Evolutionary conservation across 2,329 filamentous ascomycete genomes (phyloP), one percentile per base, ranked within the genome.

Genomic region (Sarocladiaceae sp.): DNA sequence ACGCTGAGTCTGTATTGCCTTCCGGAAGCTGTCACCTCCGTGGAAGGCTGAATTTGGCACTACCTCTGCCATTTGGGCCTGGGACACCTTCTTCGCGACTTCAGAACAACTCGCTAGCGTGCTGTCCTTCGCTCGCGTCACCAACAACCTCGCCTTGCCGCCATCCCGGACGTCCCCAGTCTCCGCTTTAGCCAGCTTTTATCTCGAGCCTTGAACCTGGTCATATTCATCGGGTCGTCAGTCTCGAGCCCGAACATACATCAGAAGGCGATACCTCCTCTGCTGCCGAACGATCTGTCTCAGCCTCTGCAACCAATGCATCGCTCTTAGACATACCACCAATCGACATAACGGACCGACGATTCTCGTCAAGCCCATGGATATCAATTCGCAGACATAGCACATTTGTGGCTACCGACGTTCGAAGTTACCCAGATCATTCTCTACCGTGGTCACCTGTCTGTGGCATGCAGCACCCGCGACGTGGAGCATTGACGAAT

Each of bases 11-110:
- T 41, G 37, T 13, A 41, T 29, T 24, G 26, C 18, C 37, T 41
- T 29, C 29, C 37, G 37, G 37, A 41, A 41, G 37, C 37, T 41
- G 19, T 41, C 23, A 24, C 26, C 11, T 41, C 37, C 37, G 37
- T 23, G 10, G 15, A 24, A 41, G n/a, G 37, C 37, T 41, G 37
- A 41, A 41, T 6, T 27, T 10, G 37, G 19, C 24, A 21, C 15
- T 21, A 27, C n/a, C 23, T 15, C 24, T 27, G 24, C 37, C 21
- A 16, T 4, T 41, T 18, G 23, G 18, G 26, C n/a, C 23, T 41
- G n/a, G n/a, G n/a, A n/a, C n/a, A n/a, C 16, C 23, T 41, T 23
- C 13, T 15, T 41, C 23, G 37, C 37, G 24, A 29, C 37, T 3
- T 41, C 15, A n/a, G 19, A 7, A 16, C 37, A 29, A 18, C 37